Base-by-base conservation (phyloP, 805 yeast genomes). In the Saccharomycopsis amapae region DNA sequence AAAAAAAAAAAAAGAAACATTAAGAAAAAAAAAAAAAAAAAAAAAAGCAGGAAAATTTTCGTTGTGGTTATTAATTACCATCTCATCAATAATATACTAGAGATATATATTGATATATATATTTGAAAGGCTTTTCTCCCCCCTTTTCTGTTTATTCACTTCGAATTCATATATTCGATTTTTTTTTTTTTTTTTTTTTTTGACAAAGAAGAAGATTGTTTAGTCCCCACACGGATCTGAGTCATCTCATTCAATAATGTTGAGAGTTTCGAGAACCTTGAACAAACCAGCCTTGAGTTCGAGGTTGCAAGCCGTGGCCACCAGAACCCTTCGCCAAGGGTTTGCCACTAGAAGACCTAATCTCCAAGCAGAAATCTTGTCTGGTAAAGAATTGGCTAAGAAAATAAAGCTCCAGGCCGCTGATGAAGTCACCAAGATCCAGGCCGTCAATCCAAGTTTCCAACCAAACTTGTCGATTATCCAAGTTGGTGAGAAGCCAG, bases 401-500 rank as follows among this genome's bases (percentile, higher is more conserved):
- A 50, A 51, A 34, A 58, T 66, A 37, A 59, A 63, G 40, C 38
- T 51, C 1, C 43, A 59, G 12, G 60, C 67, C 4, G 56, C 49
- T 17, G 49, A 44, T 1, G 81, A 78, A 52, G 74, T 83, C 50
- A 58, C 59, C 18, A 56, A 59, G 10, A 58, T 74, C 44, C 74
- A 77, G 56, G 44, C 61, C 2, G 47, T 56, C 42, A 62, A 68
- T 52, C 66, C 76, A 5, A 55, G 60, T n/a, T 86, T 86, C 67
- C 67, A 72, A 50, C 97, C 97, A 6, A 72, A 74, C 45, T 70
- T 90, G 56, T 80, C 85, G 33, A 88, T 90, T 55, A 71, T 90
- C 50, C 97, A 90, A 66, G 94, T 90, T 28, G 97, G 97, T 36
- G 72, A 70, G 42, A 74, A 97, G 52, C 90, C 90, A 25, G 98